Conservation (phyloP, 441 rosid genomes). For the Daphne laureola region DNA sequence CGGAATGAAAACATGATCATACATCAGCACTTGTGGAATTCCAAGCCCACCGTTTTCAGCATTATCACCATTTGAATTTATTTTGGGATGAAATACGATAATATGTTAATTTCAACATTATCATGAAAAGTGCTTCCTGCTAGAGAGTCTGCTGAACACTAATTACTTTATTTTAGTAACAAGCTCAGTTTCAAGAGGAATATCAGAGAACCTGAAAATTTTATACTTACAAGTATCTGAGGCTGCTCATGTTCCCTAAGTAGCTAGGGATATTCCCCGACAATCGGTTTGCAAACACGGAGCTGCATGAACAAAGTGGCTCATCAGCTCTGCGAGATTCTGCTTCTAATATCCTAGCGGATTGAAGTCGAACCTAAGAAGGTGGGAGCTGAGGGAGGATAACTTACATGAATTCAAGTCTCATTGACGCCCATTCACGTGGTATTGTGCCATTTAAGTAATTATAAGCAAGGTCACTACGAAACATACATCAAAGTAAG, state of each 20-base stretch:
- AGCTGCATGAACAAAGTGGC: constrained; percentile 25
- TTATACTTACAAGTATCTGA: constrained; percentile 39
- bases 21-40: too few species aligned
- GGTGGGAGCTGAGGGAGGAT: background rate
- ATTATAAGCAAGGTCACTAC: constrained; percentile 64
- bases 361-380: constrained; percentile 1
- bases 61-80: background rate
- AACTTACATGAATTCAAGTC: constrained; percentile 34
- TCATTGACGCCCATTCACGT: constrained; percentile 45
- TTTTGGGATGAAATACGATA: background rate
- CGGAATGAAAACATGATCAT: too few species aligned
- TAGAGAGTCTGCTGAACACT: background rate
- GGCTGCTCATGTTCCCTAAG: constrained; percentile 41
- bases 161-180: background rate
- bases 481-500: background rate
- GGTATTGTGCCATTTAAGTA: constrained; percentile 60
- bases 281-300: constrained; percentile 51
- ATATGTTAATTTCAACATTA: background rate
- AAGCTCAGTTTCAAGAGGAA: background rate
- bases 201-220: background rate
- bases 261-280: constrained; percentile 46
- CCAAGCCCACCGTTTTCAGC: too few species aligned
- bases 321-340: constrained; percentile 6
- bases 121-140: background rate
- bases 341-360: background rate